Conservation (phyloP, 257 asterid species). For the Solanum piurae region DNA sequence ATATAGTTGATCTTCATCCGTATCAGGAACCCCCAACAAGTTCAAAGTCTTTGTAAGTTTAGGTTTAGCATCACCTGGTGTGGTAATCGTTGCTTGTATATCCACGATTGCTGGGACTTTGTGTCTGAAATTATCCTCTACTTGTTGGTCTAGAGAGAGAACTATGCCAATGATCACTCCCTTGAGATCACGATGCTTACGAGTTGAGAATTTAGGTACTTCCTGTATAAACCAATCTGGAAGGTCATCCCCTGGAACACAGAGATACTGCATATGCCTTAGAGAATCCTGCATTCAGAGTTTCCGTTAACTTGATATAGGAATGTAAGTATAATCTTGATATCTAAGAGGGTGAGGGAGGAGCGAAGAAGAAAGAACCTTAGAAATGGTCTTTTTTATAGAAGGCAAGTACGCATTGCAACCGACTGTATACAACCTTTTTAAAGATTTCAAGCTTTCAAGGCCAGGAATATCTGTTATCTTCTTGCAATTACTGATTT, state of each 20-base stretch:
- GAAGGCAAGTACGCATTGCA: conserved; percentile 9
- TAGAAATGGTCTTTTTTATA: background rate
- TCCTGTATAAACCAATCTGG: conserved; percentile 20
- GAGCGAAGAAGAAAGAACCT: conserved; percentile 9
- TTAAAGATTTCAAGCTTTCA: conserved; percentile 17
- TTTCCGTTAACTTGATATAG: background rate
- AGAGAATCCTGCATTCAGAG: conserved; percentile 13
- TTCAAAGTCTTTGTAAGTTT: background rate
- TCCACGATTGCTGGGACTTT: conserved; percentile 11
- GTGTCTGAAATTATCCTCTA: conserved; percentile 3
- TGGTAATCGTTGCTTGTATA: conserved; percentile 13
- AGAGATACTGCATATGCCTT: conserved; percentile 6
- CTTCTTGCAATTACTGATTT: background rate
- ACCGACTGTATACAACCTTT: conserved; percentile 12
- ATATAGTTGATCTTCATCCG: conserved; percentile 23
- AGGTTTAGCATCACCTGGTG: background rate
- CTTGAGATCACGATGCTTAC: conserved; percentile 5
- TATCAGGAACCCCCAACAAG: conserved; percentile 10
- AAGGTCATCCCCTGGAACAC: conserved; percentile 18
- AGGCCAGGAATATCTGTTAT: conserved; percentile 9
- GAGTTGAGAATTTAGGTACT: conserved; percentile 3
- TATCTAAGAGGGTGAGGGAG: background rate
- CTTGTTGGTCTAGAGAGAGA: conserved; percentile 12
- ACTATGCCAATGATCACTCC: conserved; percentile 15
- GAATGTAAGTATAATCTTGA: background rate